Evolutionary conservation across 176 grass and related monocot species (phyloP).

Genomic region (Paspalum notatum): DNA sequence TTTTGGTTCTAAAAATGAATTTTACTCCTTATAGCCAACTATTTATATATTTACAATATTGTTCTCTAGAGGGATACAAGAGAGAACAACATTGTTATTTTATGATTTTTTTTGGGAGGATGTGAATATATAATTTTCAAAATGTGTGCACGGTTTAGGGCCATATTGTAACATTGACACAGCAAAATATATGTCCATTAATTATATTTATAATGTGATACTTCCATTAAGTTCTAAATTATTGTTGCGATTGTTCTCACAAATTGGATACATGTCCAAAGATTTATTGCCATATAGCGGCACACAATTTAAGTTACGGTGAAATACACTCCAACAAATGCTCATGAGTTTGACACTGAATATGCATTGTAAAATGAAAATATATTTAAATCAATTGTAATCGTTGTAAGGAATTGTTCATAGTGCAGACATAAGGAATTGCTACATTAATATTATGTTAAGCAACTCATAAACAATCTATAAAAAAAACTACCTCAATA

Average conservation of each 20-base stretch:
- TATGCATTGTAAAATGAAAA: background rate
- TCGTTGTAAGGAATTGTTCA: no score
- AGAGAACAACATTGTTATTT: background rate
- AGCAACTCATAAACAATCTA: no score
- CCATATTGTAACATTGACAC: background rate
- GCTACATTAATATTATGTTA: no score
- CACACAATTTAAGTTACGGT: background rate
- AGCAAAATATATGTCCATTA: background rate
- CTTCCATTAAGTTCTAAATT: background rate
- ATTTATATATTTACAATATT: background rate
- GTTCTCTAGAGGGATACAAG: background rate
- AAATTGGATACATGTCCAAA: background rate
- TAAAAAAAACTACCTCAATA: no score
- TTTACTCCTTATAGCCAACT: background rate
- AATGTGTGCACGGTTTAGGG: no score
- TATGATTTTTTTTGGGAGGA: background rate
- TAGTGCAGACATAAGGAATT: no score
- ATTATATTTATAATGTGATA: background rate
- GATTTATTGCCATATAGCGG: background rate
- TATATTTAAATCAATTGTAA: background rate
- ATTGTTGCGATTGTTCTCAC: background rate
- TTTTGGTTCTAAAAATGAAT: background rate
- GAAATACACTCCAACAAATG: background rate
- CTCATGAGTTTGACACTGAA: background rate
- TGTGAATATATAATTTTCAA: background rate